Conservation (phyloP, 768 basidiomycete species). For the Amanita pallidorosea region DNA sequence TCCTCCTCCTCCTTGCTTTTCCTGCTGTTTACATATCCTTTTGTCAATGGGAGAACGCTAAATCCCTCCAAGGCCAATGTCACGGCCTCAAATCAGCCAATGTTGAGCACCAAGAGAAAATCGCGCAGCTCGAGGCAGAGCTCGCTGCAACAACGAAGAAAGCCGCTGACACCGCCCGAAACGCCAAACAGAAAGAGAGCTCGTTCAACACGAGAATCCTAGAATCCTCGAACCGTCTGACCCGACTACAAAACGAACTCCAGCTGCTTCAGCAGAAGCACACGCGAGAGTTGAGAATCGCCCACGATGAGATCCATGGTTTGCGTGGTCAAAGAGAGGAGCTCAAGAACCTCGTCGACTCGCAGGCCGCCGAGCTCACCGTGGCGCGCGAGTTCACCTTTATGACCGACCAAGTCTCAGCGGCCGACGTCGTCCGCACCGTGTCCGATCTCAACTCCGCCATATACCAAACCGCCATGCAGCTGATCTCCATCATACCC, state of each 20-base stretch:
- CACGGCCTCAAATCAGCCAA: neutral
- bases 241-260: neutral
- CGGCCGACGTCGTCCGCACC: neutral
- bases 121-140: neutral
- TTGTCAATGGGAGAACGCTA: neutral
- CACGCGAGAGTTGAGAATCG: neutral
- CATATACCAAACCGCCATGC: neutral
- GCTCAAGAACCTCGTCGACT: neutral
- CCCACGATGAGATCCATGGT: neutral
- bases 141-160: neutral
- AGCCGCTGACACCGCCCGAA: neutral
- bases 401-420: neutral
- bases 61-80: neutral
- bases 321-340: neutral
- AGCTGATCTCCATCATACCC: neutral
- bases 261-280: neutral
- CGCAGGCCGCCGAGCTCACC: neutral
- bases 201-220: neutral
- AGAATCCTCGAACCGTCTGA: neutral
- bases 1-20: neutral
- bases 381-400: constrained; percentile 1
- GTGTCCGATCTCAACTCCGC: neutral
- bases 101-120: neutral
- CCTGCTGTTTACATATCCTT: neutral
- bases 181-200: neutral